A percentile compares a stretch with the other conserved stretches of the same genome.
Evolutionary conservation across 2,329 filamentous ascomycete genomes (phyloP).

Genomic region (Xylariaceae sp.): DNA sequence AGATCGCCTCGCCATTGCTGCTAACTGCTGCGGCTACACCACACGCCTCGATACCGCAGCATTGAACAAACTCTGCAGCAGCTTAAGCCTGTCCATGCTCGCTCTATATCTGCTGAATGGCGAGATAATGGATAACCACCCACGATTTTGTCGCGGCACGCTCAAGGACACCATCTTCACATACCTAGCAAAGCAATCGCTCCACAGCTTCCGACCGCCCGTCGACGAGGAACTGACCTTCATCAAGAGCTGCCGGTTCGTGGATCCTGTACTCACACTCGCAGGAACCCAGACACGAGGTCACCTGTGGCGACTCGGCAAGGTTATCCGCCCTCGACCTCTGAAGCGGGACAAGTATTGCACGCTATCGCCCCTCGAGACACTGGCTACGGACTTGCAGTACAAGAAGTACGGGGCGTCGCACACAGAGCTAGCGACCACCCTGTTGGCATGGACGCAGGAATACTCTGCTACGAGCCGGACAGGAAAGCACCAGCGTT

Average conservation of each 20-base stretch:
- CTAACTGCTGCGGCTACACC: conserved; percentile 39
- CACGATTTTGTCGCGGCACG: conserved; percentile 24
- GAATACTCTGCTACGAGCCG: conserved; percentile 11
- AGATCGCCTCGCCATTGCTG: conserved; percentile 40
- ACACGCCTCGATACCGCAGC: conserved; percentile 36
- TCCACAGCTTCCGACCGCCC: conserved; percentile 37
- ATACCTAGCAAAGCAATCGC: conserved; percentile 38
- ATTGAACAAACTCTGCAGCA: conserved; percentile 31
- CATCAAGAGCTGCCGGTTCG: conserved; percentile 40
- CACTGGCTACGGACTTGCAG: conserved; percentile 35
- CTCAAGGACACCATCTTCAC: conserved; percentile 35
- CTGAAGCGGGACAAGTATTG: conserved; percentile 33
- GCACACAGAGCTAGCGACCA: conserved; percentile 32
- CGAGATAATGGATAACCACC: conserved; percentile 41
- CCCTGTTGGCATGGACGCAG: conserved; percentile 23
- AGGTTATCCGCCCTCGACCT: conserved; percentile 34
- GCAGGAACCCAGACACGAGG: conserved; percentile 34
- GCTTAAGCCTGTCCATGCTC: conserved; percentile 38
- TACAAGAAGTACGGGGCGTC: conserved; percentile 31
- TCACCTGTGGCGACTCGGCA: conserved; percentile 38
- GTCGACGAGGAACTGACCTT: conserved; percentile 38
- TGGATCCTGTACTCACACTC: conserved; percentile 33
- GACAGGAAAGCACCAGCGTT: conserved; percentile 15
- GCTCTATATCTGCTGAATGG: conserved; percentile 40
- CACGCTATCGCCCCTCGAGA: conserved; percentile 31